phyloP scores from a whole-genome alignment of 768 basidiomycete species.

The Lactifluus volemus region DNA sequence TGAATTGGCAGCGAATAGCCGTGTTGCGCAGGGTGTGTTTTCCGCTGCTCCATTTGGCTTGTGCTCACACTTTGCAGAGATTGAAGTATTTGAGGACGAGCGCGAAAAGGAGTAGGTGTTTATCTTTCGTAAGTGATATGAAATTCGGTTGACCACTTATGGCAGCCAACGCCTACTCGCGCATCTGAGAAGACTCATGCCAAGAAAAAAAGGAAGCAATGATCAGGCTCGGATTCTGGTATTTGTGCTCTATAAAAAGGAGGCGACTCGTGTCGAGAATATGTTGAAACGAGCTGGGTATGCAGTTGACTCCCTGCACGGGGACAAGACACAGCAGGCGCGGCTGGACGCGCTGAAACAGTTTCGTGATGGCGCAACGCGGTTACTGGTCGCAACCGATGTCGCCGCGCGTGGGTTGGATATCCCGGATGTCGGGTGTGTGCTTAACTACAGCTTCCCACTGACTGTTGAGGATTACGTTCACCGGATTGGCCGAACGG shows the following conservation, averaged over 20 bases:
- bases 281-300: slow-evolving; percentile 69
- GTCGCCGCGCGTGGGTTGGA: slow-evolving; percentile 96
- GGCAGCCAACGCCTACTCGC: slow-evolving; percentile 51
- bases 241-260: slow-evolving; percentile 97
- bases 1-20: slow-evolving; percentile 87
- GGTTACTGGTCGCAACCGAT: slow-evolving; percentile 90
- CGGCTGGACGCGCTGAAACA: slow-evolving; percentile 79
- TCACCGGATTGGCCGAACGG: slow-evolving; percentile 85
- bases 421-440: slow-evolving; percentile 90
- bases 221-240: slow-evolving; percentile 70
- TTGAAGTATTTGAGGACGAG: slow-evolving; percentile 87
- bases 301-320: slow-evolving; percentile 76
- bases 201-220: slow-evolving; percentile 51
- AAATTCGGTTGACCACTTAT: neutral
- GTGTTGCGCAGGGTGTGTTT: slow-evolving; percentile 64
- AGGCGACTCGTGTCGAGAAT: slow-evolving; percentile 82
- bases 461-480: slow-evolving; percentile 91
- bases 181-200: slow-evolving; percentile 44
- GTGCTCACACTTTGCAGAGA: slow-evolving; percentile 26
- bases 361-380: slow-evolving; percentile 76
- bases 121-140: neutral
- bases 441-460: slow-evolving; percentile 97
- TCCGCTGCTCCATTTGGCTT: neutral
- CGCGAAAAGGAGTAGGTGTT: slow-evolving; percentile 73
- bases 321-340: slow-evolving; percentile 81